A percentile compares a stretch with the other conserved stretches of the same genome.
Evolutionary conservation across 108 stramenopile genomes (phyloP).

Genomic region (Cyclostephanos tholiformis): DNA sequence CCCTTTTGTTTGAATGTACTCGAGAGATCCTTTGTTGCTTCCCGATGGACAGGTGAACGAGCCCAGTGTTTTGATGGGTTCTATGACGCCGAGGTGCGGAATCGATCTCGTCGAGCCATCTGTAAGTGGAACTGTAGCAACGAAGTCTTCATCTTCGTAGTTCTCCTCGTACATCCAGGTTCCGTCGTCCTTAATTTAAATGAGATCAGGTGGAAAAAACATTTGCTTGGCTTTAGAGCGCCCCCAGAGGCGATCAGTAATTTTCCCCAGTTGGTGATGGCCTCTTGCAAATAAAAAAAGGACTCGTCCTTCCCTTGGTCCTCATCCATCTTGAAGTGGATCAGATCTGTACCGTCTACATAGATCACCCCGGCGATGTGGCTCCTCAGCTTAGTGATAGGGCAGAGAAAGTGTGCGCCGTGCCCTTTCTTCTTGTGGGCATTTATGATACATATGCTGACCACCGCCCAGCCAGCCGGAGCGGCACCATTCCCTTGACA

Average conservation of each 20-base stretch:
- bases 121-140: slow-evolving; percentile 14
- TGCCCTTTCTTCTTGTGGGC: neutral
- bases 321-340: neutral
- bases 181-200: slow-evolving; percentile 6
- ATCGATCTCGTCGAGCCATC: slow-evolving; percentile 5
- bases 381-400: neutral
- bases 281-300: neutral
- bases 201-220: slow-evolving; percentile 22
- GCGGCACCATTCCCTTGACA: neutral
- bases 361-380: neutral
- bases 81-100: slow-evolving; percentile 7
- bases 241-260: slow-evolving; percentile 20
- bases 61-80: slow-evolving; percentile 19
- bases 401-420: neutral
- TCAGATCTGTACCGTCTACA: neutral
- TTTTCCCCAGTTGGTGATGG: slow-evolving; percentile 14
- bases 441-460: no score
- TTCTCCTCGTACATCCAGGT: slow-evolving; percentile 19
- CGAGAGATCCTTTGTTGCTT: neutral
- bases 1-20: slow-evolving; percentile 16
- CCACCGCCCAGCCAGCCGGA: no score
- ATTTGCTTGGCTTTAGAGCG: slow-evolving; percentile 9
- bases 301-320: neutral
- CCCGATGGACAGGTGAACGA: neutral
- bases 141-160: neutral